Conservation (phyloP, 2,329 filamentous ascomycete species). For the Ophiocordyceps polyrhachis-furcata region DNA sequence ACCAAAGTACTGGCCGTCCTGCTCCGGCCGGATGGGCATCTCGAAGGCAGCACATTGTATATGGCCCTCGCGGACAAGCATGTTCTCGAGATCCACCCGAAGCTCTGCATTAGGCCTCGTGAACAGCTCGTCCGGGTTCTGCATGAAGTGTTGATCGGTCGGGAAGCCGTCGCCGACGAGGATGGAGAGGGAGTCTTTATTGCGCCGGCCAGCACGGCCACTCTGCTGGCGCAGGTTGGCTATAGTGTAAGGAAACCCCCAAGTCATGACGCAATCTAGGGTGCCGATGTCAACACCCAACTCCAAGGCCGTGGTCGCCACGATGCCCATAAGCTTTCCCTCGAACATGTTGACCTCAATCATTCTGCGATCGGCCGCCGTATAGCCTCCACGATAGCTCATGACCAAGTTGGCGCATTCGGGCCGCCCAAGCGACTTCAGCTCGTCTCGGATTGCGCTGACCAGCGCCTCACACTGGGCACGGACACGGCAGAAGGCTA, state of each 20-base stretch:
- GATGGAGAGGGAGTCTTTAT: conserved; percentile 83
- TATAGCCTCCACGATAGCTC: conserved; percentile 92
- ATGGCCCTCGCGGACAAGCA: conserved; percentile 82
- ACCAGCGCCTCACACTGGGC: conserved; percentile 78
- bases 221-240: conserved; percentile 90
- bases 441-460: conserved; percentile 59
- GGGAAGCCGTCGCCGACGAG: conserved; percentile 78
- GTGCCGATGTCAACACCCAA: conserved; percentile 90
- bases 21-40: conserved; percentile 68
- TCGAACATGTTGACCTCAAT: conserved; percentile 98
- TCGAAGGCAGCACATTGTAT: conserved; percentile 91
- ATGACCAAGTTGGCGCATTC: conserved; percentile 71
- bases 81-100: conserved; percentile 80
- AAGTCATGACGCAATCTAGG: conserved; percentile 80
- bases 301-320: conserved; percentile 85
- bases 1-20: conserved; percentile 67
- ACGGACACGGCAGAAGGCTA: conserved; percentile 78
- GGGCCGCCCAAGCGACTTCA: conserved; percentile 50
- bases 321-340: conserved; percentile 77
- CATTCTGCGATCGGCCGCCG: conserved; percentile 66
- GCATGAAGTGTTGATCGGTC: conserved; percentile 93
- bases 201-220: conserved; percentile 75
- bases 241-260: conserved; percentile 91
- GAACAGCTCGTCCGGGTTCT: conserved; percentile 85
- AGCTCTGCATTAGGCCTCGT: conserved; percentile 77